Percentiles rank a stretch among this genome's conserved stretches.
Conservation (phyloP, 2,329 filamentous ascomycete genomes). For the Chrysoporthe cubensis region DNA sequence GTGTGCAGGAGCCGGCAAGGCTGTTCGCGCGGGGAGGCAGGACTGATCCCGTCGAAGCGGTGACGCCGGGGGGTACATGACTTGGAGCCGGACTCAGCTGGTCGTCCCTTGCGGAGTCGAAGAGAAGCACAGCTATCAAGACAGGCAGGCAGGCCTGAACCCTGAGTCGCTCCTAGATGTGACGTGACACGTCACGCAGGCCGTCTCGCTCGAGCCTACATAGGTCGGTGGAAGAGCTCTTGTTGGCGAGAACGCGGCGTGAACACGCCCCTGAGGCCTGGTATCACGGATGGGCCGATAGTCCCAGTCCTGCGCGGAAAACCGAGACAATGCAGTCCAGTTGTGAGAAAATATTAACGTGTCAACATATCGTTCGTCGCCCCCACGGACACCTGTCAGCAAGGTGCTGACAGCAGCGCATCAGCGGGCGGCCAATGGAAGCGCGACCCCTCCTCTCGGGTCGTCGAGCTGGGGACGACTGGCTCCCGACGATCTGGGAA, state of each 20-base stretch:
- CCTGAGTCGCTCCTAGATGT: not conserved
- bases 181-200: not conserved
- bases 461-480: not conserved
- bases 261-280: not conserved
- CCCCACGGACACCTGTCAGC: not conserved
- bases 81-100: not conserved
- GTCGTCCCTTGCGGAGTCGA: not conserved
- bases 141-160: not conserved
- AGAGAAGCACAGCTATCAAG: not conserved
- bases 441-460: conserved; percentile 3
- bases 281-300: not conserved
- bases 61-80: not conserved
- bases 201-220: not conserved
- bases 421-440: not conserved
- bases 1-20: not conserved
- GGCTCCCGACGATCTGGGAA: not conserved
- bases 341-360: not conserved
- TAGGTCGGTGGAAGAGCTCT: not conserved
- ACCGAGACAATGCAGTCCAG: not conserved
- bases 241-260: not conserved
- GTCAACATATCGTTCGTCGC: not conserved
- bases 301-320: not conserved
- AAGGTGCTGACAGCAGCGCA: not conserved
- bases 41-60: not conserved
- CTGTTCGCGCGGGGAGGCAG: not conserved